Evolutionary conservation across 1,284 basidiomycete genomes (phyloP).

Genomic region (Trichosporon ovoides): DNA sequence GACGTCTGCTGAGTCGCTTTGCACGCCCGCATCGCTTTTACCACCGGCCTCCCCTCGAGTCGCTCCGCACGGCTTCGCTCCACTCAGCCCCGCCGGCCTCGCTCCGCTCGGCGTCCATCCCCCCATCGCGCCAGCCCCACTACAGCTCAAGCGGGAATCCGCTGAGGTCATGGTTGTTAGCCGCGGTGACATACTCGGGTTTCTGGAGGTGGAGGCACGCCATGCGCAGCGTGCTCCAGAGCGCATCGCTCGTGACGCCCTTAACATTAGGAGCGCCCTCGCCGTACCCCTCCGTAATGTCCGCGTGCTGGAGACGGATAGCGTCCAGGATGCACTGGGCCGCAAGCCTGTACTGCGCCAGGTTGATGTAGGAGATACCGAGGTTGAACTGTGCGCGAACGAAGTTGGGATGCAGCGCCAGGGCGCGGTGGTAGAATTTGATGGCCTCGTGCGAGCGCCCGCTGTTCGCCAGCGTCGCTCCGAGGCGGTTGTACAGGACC

Average conservation of each 20-base stretch:
- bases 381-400: conserved; percentile 89
- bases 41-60: too few species aligned
- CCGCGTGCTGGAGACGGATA: conserved; percentile 74
- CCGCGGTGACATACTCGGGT: conserved; percentile 16
- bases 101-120: too few species aligned
- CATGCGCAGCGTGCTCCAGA: conserved; percentile 81
- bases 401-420: conserved; percentile 86
- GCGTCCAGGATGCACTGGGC: conserved; percentile 80
- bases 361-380: conserved; percentile 83
- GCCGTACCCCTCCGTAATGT: conserved; percentile 56
- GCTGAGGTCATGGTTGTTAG: conserved; percentile 18
- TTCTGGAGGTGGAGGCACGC: conserved; percentile 59
- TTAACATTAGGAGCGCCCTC: conserved; percentile 36
- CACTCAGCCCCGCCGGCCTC: too few species aligned
- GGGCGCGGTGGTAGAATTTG: conserved; percentile 80
- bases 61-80: too few species aligned
- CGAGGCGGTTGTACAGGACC: conserved; percentile 91
- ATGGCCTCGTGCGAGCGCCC: conserved; percentile 78
- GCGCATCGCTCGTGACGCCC: conserved; percentile 65
- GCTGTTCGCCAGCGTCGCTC: conserved; percentile 91
- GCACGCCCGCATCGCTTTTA: too few species aligned
- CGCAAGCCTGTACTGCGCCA: conserved; percentile 77
- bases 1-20: too few species aligned
- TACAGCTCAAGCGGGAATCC: conserved; percentile 21
- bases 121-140: too few species aligned